Base-by-base conservation (phyloP, 345 rosid species). In the Odontarrhena argentea region DNA sequence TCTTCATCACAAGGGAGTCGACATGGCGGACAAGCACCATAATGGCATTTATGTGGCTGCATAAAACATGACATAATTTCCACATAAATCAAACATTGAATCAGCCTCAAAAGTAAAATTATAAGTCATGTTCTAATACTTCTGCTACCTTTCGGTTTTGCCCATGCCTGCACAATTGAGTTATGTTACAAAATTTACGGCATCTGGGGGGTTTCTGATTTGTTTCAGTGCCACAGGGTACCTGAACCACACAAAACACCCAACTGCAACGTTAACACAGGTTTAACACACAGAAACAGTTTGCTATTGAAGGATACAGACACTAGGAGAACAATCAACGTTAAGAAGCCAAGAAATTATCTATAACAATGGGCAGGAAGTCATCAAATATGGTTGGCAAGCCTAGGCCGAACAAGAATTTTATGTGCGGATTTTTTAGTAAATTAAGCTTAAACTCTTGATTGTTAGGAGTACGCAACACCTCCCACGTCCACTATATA, bases 221-320 rank as follows among this genome's bases (percentile, higher is more conserved):
- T 83, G 67, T 83, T 81, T 93, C 97, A 34, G 92, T 83, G 61
- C 98, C 98, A 77, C 98, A 93, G n/a, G 98, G 97, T 78, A 93
- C 98, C 97, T 93, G 67, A 53, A 32, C 69, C 60, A 68, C 74
- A 71, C 47, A 9, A 30, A 47, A 60, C 13, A 51, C 5, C 36
- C 36, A 45, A 47, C 54, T 12, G 7, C 1, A 8, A 52, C 30
- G 32, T 53, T 11, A 63, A 47, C 13, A 63, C 9, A 62, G 30
- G 49, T 44, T 60, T n/a, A 42, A 50, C 55, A 61, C 13, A 61
- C 54, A 22, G 30, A 8, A 22, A 53, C 47, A 43, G 10, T 46
- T 26, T 9, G 47, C 48, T 67, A 35, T 45, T 38, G 10, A 40
- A 58, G 35, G 22, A 26, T 12, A 36, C 44, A 56, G 1, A 37